Evolutionary conservation across 1,284 basidiomycete genomes (phyloP), one percentile per base, ranked within the genome.

Genomic region (Pisolithus thermaeus): DNA sequence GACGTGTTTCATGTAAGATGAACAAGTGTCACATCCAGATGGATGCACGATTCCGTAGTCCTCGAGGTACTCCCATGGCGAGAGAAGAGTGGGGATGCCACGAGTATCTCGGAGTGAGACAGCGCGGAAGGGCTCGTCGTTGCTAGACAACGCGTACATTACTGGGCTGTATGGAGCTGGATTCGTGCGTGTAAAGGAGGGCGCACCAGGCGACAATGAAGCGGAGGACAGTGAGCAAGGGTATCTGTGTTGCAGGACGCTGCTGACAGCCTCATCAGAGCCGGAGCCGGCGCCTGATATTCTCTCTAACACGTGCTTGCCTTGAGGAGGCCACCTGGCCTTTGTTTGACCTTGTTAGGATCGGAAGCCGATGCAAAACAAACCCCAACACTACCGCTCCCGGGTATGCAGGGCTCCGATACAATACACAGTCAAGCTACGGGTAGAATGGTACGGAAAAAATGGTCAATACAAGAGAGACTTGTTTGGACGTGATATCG

Each of bases 11-110:
- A 73, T 71, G 56, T 75, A 77, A 4, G 63, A 59, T 0, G 66
- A 57, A 52, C 74, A 76, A 7, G 63, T 61, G 3, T 59, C 60
- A 56, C 75, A 76, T 50, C 66, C 70, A 1, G 67, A 65, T 1
- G 65, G 63, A 50, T 76, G 74, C 3, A 76, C 67, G 30, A 77
- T 64, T 16, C 74, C 74, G 55, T 71, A 73, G 51, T 64, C 64
- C 3, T 72, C 65, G 55, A 73, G 63, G 61, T 61, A 68, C 56
- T 65, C 68, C 73, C 73, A 74, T 6, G 65, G 65, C 0, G 68
- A 69, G 38, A 66, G 48, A 25, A 66, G 68, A 4, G 65, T 66
- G 8, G 65, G 65, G 2, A 66, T 50, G 22, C 63, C 65, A 32
- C 68, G 68, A 32, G 45, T 66, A 46, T 66, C 65, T 57, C 65